phyloP scores from a whole-genome alignment of 2,329 filamentous ascomycete genomes.

The Microdochium nivale region DNA sequence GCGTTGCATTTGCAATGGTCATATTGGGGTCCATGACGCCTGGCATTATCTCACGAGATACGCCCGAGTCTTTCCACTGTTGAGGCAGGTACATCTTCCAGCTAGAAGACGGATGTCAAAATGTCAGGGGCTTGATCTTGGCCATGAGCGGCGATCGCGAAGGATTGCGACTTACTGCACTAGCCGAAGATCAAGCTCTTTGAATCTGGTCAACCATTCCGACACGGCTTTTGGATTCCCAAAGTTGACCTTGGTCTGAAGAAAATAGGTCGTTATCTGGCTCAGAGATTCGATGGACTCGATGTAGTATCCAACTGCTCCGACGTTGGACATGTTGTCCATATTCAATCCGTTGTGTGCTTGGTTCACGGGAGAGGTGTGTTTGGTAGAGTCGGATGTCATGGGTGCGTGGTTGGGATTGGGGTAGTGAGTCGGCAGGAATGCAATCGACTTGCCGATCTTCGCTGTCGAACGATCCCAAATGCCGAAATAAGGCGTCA shows the following conservation, averaged over 20 bases:
- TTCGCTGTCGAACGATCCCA: slow-evolving; percentile 20
- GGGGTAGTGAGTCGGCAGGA: slow-evolving; percentile 6
- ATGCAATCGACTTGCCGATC: slow-evolving; percentile 18
- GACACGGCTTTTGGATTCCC: slow-evolving; percentile 19
- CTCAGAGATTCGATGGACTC: slow-evolving; percentile 28
- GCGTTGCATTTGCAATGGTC: slow-evolving; percentile 31
- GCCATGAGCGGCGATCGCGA: background rate
- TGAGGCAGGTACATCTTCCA: slow-evolving; percentile 37
- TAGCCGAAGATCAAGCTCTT: slow-evolving; percentile 27
- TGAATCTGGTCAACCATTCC: slow-evolving; percentile 29
- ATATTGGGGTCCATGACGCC: slow-evolving; percentile 34
- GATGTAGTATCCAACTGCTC: slow-evolving; percentile 27
- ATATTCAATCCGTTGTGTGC: background rate
- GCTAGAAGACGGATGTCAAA: slow-evolving; percentile 10
- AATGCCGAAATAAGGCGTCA: slow-evolving; percentile 24
- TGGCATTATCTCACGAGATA: slow-evolving; percentile 22
- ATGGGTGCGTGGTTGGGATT: background rate
- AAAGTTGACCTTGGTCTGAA: slow-evolving; percentile 24
- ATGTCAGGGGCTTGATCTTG: background rate
- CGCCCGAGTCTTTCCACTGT: slow-evolving; percentile 30
- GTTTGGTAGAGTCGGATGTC: too few relatives aligned
- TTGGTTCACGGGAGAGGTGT: background rate
- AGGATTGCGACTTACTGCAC: slow-evolving; percentile 18
- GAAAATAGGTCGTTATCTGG: slow-evolving; percentile 24
- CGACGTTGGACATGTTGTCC: slow-evolving; percentile 17